These are phyloP conservation scores for Cyanidium caldarium DNA, from an alignment of 23 red algal species.

Conservation along the genomic window DNA sequence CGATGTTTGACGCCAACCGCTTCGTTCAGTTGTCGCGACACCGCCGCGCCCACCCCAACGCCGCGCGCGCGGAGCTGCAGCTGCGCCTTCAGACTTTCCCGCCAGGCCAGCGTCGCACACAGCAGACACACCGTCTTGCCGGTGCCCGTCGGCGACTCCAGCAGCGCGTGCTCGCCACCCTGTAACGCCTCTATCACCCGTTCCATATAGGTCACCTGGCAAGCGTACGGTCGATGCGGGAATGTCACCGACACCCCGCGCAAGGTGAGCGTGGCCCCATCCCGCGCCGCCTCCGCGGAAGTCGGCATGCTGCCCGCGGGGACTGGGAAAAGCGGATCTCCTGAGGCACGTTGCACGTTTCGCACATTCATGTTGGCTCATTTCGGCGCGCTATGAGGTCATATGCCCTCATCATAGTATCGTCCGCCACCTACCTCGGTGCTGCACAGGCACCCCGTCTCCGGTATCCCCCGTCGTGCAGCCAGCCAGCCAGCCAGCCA, in stretches of 20 bases:
- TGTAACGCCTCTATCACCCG: slow-evolving; percentile 53
- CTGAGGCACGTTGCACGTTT: no score
- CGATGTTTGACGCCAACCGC: background rate
- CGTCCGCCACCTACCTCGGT: no score
- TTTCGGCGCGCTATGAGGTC: no score
- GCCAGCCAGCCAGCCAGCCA: no score
- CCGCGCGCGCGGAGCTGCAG: background rate
- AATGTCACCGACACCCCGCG: slow-evolving; percentile 51
- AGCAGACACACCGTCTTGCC: slow-evolving; percentile 89
- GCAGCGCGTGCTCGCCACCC: slow-evolving; percentile 45
- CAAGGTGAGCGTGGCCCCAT: no score
- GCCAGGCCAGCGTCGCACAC: slow-evolving; percentile 74
- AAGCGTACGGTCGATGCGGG: slow-evolving; percentile 73
- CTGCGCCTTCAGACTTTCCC: slow-evolving; percentile 1
- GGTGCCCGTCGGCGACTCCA: slow-evolving; percentile 97
- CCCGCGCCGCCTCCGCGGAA: no score
- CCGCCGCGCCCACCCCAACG: background rate
- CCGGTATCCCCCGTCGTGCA: no score
- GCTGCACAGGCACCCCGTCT: no score
- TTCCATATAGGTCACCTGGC: slow-evolving; percentile 82
- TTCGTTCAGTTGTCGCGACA: background rate
- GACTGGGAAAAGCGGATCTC: no score
- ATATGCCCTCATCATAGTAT: no score
- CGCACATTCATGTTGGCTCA: no score
- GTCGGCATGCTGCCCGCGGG: no score